These are phyloP conservation scores for Monilinia polystroma DNA, from an alignment of 2,329 filamentous ascomycete genomes.

Conservation along the genomic window DNA sequence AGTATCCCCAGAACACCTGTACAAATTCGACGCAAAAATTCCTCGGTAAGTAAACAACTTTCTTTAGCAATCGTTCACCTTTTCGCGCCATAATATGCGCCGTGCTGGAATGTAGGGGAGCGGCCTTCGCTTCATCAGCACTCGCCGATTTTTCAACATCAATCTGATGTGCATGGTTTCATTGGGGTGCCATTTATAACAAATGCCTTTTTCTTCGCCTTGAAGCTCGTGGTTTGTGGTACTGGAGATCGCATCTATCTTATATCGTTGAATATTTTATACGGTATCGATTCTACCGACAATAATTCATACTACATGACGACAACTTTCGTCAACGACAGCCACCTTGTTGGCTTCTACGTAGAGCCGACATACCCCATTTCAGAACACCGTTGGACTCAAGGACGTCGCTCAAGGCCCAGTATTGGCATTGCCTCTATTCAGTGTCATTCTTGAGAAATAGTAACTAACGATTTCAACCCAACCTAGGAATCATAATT, in stretches of 20 bases:
- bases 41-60: constrained; percentile 7
- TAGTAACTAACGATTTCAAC: neutral
- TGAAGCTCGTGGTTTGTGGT: no score
- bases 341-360: neutral
- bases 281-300: neutral
- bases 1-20: neutral
- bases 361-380: neutral
- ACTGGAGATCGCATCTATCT: neutral
- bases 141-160: constrained; percentile 13
- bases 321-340: neutral
- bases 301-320: neutral
- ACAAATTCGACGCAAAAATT: neutral
- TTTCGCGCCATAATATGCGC: neutral
- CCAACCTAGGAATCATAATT: neutral
- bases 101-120: neutral
- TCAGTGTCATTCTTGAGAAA: neutral
- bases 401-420: neutral
- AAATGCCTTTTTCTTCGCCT: neutral
- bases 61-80: constrained; percentile 11
- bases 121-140: constrained; percentile 15
- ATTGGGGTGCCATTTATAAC: neutral
- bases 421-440: neutral
- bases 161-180: neutral
- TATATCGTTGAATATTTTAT: neutral
- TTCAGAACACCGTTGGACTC: no score